A percentile compares a stretch with the other conserved stretches of the same genome.
Evolutionary conservation across 257 asterid species (phyloP).

Genomic region (Nicotiana undulata): DNA sequence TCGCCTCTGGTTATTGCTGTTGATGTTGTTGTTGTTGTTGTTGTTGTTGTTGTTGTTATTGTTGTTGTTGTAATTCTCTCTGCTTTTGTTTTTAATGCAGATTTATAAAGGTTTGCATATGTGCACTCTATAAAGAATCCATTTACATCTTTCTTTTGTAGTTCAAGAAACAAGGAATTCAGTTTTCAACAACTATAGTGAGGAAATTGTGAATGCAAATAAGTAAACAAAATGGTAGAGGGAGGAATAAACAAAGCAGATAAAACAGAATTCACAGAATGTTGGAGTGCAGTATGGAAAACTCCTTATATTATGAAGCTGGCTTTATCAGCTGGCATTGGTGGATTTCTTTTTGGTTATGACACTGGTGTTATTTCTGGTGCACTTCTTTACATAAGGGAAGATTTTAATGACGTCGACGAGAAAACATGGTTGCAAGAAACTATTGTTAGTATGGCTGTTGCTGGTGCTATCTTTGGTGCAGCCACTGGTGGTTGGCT

Average conservation of each 20-base stretch:
- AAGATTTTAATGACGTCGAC: constrained; percentile 26
- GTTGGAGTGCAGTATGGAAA: constrained; percentile 28
- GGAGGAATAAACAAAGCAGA: constrained; percentile 25
- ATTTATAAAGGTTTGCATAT: not conserved
- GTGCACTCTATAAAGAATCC: not conserved
- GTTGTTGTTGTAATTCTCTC: not conserved
- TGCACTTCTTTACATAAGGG: constrained; percentile 34
- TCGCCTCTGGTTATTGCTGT: not conserved
- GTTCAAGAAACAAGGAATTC: not conserved
- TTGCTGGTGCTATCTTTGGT: constrained; percentile 17
- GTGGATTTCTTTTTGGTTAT: constrained; percentile 33
- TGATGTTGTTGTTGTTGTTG: not conserved
- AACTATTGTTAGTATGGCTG: constrained; percentile 17
- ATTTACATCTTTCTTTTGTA: not conserved
- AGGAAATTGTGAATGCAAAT: not conserved
- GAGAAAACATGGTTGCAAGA: constrained; percentile 33
- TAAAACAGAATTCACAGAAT: constrained; percentile 28
- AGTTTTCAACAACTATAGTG: not conserved
- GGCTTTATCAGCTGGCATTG: constrained; percentile 35
- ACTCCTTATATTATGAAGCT: constrained; percentile 34
- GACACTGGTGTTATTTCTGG: constrained; percentile 40
- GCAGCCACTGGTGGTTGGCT: constrained; percentile 16
- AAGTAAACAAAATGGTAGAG: constrained; percentile 20
- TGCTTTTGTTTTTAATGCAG: not conserved
- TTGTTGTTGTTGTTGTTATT: not conserved